phyloP scores from a whole-genome alignment of 140 eudicot genomes.

The Senecio squalidus region DNA sequence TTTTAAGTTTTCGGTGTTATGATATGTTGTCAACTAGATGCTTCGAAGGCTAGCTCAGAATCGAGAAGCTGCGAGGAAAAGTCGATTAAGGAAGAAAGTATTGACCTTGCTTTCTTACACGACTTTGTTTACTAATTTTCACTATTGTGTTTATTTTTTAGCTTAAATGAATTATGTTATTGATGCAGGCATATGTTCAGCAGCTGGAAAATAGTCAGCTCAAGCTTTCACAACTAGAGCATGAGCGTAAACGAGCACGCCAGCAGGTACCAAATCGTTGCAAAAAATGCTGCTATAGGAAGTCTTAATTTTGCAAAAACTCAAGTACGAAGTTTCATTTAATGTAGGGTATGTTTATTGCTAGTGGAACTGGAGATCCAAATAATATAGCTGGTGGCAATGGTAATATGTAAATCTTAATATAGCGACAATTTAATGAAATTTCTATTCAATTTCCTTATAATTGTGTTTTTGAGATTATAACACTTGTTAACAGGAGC shows the following conservation, averaged over 20 bases:
- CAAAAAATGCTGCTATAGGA: not conserved
- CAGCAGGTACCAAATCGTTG: conserved; percentile 77
- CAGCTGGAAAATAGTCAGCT: too few species aligned
- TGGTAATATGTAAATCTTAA: conserved; percentile 29
- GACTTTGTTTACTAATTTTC: not conserved
- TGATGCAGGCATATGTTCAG: not conserved
- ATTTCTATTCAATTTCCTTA: not conserved
- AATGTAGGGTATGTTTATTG: conserved; percentile 47
- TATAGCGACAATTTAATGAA: not conserved
- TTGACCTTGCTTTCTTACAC: not conserved
- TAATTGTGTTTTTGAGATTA: not conserved
- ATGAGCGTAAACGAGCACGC: too few species aligned
- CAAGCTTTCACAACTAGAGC: too few species aligned
- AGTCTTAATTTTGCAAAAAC: not conserved
- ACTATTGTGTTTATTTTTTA: not conserved
- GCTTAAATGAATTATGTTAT: not conserved
- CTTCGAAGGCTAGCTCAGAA: conserved; percentile 94
- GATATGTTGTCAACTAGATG: conserved; percentile 24
- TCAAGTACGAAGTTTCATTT: not conserved
- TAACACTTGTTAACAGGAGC: conserved; percentile 51
- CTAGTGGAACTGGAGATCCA: conserved; percentile 50
- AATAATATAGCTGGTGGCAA: conserved; percentile 41
- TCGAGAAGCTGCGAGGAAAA: conserved; percentile 94
- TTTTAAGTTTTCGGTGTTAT: not conserved
- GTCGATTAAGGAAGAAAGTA: conserved; percentile 89